Base-by-base conservation (phyloP, 129 eudicot genomes). In the Helianthus annuus region DNA sequence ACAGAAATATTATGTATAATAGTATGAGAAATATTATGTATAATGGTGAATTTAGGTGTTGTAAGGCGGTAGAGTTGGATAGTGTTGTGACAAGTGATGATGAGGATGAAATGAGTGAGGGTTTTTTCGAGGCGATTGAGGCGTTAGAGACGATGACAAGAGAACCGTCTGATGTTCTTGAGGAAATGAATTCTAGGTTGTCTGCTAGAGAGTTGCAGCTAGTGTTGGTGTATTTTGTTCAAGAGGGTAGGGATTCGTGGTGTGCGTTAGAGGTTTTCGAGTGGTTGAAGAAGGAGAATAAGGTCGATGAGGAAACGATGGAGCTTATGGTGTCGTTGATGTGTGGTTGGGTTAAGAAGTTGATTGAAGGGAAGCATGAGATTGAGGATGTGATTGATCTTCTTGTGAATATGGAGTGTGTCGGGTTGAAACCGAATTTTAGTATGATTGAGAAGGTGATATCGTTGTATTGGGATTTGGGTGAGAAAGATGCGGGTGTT, bases 191-290 rank as follows among this genome's bases (percentile, higher is more conserved):
- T 60, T 87, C 86, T 0, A 74, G 76, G 52, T 73, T 94, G 44
- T 84, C 97, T 5, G 82, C 87, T 6, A 84, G 97, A 8, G 97
- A 94, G 36, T 62, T 94, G 63, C 98, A 94, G 80, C 81, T 94
- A 3, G 97, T 94, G 64, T 79, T 94, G 82, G 97, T 94, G 17
- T 94, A 94, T 58, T 94, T 94, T 73, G 78, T 97, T 0, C 98
- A 94, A 61, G 98, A 94, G 40, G 98, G 98, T 40, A 88, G 96
- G 70, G 98, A 94, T 62, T 90, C 96, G 0, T 94, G 98, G 98
- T 90, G 96, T 55, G 91, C 97, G 0, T 80, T 94, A 51, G 98
- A 94, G 76, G 98, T 94, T 62, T 94, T 87, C 61, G 98, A 94
- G 77, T 94, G 97, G 98, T 72, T 94, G 44, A 84, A 83, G 72